These are phyloP conservation scores for Maudiozyma bulderi DNA, from an alignment of 805 yeast genomes.

Conservation along the genomic window DNA sequence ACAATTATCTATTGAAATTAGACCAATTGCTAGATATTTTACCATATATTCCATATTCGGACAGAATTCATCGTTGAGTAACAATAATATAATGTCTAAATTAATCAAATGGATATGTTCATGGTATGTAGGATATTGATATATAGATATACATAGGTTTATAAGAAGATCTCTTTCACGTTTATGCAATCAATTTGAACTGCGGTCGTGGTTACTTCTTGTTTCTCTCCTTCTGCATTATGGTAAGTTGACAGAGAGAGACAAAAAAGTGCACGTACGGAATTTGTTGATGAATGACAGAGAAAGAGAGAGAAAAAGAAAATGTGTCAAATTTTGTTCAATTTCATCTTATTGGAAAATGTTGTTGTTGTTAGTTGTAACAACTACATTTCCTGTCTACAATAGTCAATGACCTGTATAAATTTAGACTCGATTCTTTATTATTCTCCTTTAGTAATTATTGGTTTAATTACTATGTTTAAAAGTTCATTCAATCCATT, in stretches of 20 bases:
- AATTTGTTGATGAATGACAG: background rate
- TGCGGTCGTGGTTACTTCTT: no score
- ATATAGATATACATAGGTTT: no score
- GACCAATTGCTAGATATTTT: background rate
- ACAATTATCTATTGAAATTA: background rate
- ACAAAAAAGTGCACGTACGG: background rate
- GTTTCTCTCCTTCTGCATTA: no score
- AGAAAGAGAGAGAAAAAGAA: background rate
- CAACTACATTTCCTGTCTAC: no score
- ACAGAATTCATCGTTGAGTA: background rate
- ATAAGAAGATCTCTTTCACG: no score
- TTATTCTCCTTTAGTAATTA: background rate
- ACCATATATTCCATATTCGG: background rate
- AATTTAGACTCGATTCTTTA: background rate
- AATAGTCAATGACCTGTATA: no score
- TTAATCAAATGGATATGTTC: background rate
- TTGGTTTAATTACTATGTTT: background rate
- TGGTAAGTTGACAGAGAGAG: no score
- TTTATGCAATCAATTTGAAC: no score
- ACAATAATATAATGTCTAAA: background rate
- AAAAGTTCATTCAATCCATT: background rate
- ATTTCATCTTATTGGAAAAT: no score
- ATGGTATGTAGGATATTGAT: background rate
- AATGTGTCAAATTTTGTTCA: background rate
- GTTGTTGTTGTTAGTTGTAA: no score